Base-by-base conservation (phyloP, 2,329 filamentous ascomycete genomes). In the Parastagonospora avenae region DNA sequence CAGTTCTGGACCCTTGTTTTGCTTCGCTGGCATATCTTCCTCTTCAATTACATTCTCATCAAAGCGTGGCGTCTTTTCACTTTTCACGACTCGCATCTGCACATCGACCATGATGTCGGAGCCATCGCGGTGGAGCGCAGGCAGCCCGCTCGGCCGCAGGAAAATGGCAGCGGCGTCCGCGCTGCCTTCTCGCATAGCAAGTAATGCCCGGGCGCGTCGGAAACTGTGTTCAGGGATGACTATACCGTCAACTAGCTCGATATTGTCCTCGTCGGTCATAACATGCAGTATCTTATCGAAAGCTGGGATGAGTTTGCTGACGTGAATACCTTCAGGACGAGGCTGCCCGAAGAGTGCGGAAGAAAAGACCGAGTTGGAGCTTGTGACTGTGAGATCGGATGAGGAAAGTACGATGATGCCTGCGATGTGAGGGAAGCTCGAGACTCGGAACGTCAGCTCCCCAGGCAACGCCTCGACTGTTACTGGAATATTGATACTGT, bases 161-260 rank as follows among this genome's bases (percentile, higher is more conserved):
- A 97, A 96, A 36, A 89, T 86, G 2, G 87, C 84, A 4, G 87
- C 85, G 15, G 79, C 79, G 74, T 96, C 91, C 38, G 87, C 84
- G 39, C 87, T 90, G 27, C 90, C 91, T 70, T 97, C 90, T 48
- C 90, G 87, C 49, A 97, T 80, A 2, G 90, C 89, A 19, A 96
- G 81, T 46, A 96, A 83, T 4, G 92, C 91, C 50, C 91, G 85
- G 6, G 94, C 94, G 60, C 92, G 87, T 50, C 94, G 86, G 76
- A 99, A 97, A 67, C 91, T 95, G 70, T 97, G 92, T 72, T 99
- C 94, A 1, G 94, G 92, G 48, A 99, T 89, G 12, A 99, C 92
- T 65, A 97, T 92, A n/a, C 94, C 94, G 72, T 99, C 94, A 9
- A 89, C 83, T 24, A 97, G 79, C 44, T 87, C 82, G 43, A 97